These are phyloP conservation scores for Clarireedia homoeocarpa DNA, from an alignment of 2,329 filamentous ascomycete species.

Conservation along the genomic window DNA sequence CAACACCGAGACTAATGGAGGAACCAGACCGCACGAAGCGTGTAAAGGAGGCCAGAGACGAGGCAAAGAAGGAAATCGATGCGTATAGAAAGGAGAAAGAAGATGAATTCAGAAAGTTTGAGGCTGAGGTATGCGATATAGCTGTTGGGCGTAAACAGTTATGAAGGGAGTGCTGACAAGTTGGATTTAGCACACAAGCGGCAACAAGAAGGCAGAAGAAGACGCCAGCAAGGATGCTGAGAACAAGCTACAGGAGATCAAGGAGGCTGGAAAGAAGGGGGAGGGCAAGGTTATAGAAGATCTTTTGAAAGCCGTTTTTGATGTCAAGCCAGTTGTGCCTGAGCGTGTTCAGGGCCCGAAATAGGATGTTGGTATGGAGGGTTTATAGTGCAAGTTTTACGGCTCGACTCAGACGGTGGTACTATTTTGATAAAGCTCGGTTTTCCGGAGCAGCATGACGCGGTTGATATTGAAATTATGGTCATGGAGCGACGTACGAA, in stretches of 20 bases:
- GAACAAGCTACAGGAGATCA: conserved; percentile 72
- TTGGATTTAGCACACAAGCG: conserved; percentile 68
- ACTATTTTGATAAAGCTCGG: background rate
- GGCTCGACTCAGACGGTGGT: background rate
- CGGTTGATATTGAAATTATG: background rate
- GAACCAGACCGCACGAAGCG: conserved; percentile 80
- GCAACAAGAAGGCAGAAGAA: conserved; percentile 75
- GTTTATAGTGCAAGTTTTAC: background rate
- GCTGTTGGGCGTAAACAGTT: background rate
- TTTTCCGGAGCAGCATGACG: background rate
- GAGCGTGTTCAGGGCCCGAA: conserved; percentile 28
- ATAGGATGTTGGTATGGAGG: conserved; percentile 11
- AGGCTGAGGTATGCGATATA: conserved; percentile 50
- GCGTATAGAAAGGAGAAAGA: conserved; percentile 87
- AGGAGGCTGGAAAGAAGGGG: conserved; percentile 69
- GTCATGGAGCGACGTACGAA: background rate
- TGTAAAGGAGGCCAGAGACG: conserved; percentile 90
- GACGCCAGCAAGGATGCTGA: conserved; percentile 78
- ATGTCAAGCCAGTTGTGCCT: conserved; percentile 67
- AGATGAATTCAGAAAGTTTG: conserved; percentile 89
- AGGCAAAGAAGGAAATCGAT: conserved; percentile 97
- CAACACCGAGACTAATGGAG: conserved; percentile 10
- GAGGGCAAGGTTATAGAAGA: conserved; percentile 75
- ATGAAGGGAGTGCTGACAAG: conserved; percentile 9
- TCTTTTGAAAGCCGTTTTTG: conserved; percentile 75